Evolutionary conservation across 2,329 filamentous ascomycete genomes (phyloP), one percentile per base, ranked within the genome.

Genomic region (Xylaria polymorpha): DNA sequence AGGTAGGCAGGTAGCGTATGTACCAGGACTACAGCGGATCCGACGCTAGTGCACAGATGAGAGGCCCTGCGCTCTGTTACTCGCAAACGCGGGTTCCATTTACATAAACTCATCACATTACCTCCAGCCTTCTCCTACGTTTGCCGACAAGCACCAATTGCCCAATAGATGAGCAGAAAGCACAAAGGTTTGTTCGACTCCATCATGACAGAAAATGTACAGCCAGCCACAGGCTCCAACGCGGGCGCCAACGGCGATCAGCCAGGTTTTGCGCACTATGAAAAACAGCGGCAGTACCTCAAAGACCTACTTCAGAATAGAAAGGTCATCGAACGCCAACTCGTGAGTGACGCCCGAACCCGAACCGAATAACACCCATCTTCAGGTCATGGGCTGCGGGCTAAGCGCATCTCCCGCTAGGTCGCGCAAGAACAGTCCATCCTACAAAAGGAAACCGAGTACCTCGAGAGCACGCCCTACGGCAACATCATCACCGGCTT

Each of bases 401-500:
- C 70, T 71, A 61, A 15, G 18, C 72, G 29, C n/a, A 43, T 25
- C 12, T 2, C 32, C 56, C 44, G 12, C 57, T 48, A 90, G 88
- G 80, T 84, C 61, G 79, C 83, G 74, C 81, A 90, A 67, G 96
- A 99, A 83, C 93, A 97, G 59, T 87, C 88, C 72, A 98, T 99
- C 75, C 90, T 88, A 78, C 90, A 91, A 72, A 91, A 93, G 77
- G 96, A 99, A 80, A 89, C 91, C 67, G 87, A 91, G 20, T 99
- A 99, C 80, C 89, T 99, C 61, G 95, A 98, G 80, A 94, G 94
- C 76, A 97, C 94, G 4, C 91, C 90, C 15, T 89, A 86, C 75
- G 96, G 96, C 53, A 99, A 99, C 83, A 98, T 99, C 78, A 95
- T 99, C 79, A 94, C 93, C 58, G 96, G 96, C 25, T 99, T 99